Base-by-base conservation (phyloP, 2,329 filamentous ascomycete species). In the Cladosporium sp. region DNA sequence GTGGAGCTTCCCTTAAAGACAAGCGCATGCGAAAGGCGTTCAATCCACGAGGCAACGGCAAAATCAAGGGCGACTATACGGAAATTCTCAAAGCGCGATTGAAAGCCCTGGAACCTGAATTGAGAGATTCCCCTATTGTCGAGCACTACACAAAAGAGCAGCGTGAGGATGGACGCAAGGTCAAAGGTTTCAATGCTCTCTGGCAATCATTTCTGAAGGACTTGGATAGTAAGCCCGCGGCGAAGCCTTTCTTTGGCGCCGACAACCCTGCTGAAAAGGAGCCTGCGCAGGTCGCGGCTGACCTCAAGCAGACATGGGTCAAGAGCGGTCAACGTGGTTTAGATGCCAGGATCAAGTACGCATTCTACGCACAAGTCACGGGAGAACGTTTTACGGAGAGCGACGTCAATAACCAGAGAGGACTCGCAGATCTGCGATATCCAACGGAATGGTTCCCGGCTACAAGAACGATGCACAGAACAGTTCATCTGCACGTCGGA, bases 361-460 rank as follows among this genome's bases (percentile, higher is more conserved):
- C 80, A 32, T 89, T 93, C 65, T 83, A 85, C 61, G 82, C 79
- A 35, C 83, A 84, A 58, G 71, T 86, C 16, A 73, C 83, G 54
- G 78, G 79, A 10, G 66, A 74, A 2, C 74, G 73, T 22, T 82
- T 86, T 64, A 79, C 83, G 1, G 70, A 74, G 16, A 75, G 73
- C 3, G 72, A 85, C 46, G 71, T 80, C 31, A 71, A 76, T 42
- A 78, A 79, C 31, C 87, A 91, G 61, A 73, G 75, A 60, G 77
- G 77, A 16, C 71, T 95, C 11, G 81, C 89, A n/a, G 89, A 96
- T 70, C 74, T 95, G 59, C 82, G 90, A n/a, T 90, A 84, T 68
- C 93, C 93, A 0, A 80, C 85, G 50, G 93, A 98, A 68, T 97
- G 92, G 92, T 97, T 86, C 65, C 89, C 92, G 0, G 83, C 81